Base-by-base conservation (phyloP, 1,284 basidiomycete genomes). In the Sporisorium sorghi region DNA sequence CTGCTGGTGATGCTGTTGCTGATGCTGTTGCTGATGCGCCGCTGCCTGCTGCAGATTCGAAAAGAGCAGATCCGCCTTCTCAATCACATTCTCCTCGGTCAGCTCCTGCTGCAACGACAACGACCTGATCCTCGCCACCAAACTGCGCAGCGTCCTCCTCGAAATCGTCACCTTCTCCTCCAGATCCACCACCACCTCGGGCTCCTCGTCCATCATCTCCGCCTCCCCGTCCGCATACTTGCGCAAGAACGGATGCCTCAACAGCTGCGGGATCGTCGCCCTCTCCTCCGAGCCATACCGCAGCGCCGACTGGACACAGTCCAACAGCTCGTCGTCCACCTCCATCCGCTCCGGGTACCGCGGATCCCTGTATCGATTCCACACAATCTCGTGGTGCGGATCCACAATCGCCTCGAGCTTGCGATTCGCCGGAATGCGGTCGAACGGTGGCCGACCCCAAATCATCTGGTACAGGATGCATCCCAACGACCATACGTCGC, bases 381-480 rank as follows among this genome's bases (percentile, higher is more conserved):
- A 96, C 11, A 91, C 89, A 71, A 96, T 94, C 30, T 87, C 85
- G 77, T 93, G 87, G 5, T 86, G 85, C 8, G 87, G 86, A 84
- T 94, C 91, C 5, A 92, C 91, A 69, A 96, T 96, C 8, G 91
- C 91, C 74, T 91, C 91, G 89, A 95, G 91, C 86, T 94, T 95
- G 77, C 92, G 91, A 73, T 94, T 93, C 59, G 95, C 92, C 1
- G 91, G 91, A 14, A 94, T 87, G 32, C 91, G 91, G 66, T 91
- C 90, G 86, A 99, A 99, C 3, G 95, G 93, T 63, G 94, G 94
- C 59, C 89, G 89, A 40, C 94, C 94, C 64, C 94, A 92, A 37
- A 98, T 91, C 91, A 98, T 95, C 85, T 98, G 96, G 86, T 92
- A 98, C 35, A 99, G 86, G 58, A 98, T 93, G 85, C 96, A 98